Evolutionary conservation across 257 asterid species (phyloP), one percentile per base, ranked within the genome.

Genomic region (Lycium barbarum): DNA sequence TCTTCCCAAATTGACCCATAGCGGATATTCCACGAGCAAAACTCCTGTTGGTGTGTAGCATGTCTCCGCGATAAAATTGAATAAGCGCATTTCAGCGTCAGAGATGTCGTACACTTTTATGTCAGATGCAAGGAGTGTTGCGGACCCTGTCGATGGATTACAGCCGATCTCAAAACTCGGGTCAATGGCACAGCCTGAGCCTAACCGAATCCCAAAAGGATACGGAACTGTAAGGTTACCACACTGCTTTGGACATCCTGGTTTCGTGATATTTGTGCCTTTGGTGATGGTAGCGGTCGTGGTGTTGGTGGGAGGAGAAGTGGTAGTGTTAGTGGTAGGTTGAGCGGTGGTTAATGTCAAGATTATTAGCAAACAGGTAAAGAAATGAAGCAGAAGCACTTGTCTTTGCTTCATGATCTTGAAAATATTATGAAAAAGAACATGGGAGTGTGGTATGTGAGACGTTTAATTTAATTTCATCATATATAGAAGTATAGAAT

Each of bases 11-110:
- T 67, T 3, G 0, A 88, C 43, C 57, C 88, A 84, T 59, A 90
- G 86, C 1, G 6, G 2, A 78, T 63, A 79, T 0, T 10, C 3
- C 0, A 11, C 2, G 20, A 3, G 65, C 7, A 65, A 0, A 2
- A 68, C 63, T 22, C 95, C 95, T 3, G 79, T 0, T 1, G 68
- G n/a, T 79, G 86, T 84, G 87, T 90, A 93, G 87, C 98, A 95
- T 40, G 0, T 83, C 53, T 26, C 43, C 1, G 94, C 92, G 5
- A 93, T 54, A 26, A 54, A 65, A 89, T 86, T 95, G 43, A 91
- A 86, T 76, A 92, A 9, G 5, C 94, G 91, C 73, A 92, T 6
- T 10, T 89, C 91, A 62, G 58, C 79, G 59, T 95, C 97, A 15
- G 98, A 89, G 73, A 92, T 89, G 6, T 91, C 92, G 79, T 51